These are phyloP conservation scores for Fusarium dlaminii DNA, from an alignment of 2,329 filamentous ascomycete species.

Conservation along the genomic window DNA sequence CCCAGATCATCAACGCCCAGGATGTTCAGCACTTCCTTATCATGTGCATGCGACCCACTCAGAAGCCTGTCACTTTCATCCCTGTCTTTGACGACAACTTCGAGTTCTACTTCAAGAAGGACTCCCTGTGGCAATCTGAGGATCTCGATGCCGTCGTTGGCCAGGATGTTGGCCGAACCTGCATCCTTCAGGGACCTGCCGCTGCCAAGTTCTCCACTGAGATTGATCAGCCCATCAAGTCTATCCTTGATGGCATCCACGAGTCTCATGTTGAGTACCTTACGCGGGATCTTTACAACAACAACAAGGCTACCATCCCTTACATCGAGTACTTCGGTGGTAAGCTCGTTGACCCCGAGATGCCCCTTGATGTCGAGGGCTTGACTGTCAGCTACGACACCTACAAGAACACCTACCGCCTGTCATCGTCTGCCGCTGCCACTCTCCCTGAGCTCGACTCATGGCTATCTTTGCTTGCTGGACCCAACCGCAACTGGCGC, in stretches of 20 bases:
- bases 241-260: slow-evolving; percentile 93
- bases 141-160: slow-evolving; percentile 94
- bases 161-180: slow-evolving; percentile 95
- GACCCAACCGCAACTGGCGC: slow-evolving; percentile 87
- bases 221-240: slow-evolving; percentile 92
- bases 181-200: slow-evolving; percentile 94
- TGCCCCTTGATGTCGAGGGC: slow-evolving; percentile 83
- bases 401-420: slow-evolving; percentile 83
- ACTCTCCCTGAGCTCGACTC: slow-evolving; percentile 80
- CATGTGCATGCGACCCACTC: slow-evolving; percentile 87
- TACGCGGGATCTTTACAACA: slow-evolving; percentile 80
- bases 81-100: slow-evolving; percentile 96
- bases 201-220: slow-evolving; percentile 89
- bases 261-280: slow-evolving; percentile 84
- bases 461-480: slow-evolving; percentile 90
- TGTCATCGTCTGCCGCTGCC: slow-evolving; percentile 78
- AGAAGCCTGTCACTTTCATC: slow-evolving; percentile 98
- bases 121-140: slow-evolving; percentile 98
- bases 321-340: slow-evolving; percentile 95
- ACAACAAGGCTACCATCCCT: slow-evolving; percentile 79
- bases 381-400: slow-evolving; percentile 82
- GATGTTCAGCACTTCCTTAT: slow-evolving; percentile 97
- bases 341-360: slow-evolving; percentile 76
- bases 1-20: slow-evolving; percentile 96
- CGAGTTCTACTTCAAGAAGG: slow-evolving; percentile 99